These are phyloP conservation scores for Phytophthora pisi DNA, from an alignment of 352 stramenopile species.

Conservation along the genomic window DNA sequence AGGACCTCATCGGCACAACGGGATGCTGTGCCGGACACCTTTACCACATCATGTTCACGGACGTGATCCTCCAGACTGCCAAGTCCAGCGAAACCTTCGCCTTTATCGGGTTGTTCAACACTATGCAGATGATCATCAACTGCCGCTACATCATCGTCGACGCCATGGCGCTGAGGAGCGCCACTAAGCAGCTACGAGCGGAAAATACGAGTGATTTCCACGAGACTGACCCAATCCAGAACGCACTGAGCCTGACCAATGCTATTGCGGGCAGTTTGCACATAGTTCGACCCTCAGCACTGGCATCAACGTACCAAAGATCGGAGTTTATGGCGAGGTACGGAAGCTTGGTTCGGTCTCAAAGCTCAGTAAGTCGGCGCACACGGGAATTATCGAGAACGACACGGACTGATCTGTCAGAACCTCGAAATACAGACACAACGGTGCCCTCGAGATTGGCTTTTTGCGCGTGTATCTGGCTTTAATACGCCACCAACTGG, in stretches of 20 bases:
- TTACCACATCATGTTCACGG: slow-evolving; percentile 3
- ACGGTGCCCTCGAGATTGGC: neutral
- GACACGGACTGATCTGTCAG: neutral
- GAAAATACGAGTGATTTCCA: neutral
- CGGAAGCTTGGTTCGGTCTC: neutral
- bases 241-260: neutral
- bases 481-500: neutral
- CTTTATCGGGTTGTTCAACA: neutral
- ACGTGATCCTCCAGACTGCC: neutral
- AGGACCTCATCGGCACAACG: neutral
- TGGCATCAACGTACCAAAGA: neutral
- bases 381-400: neutral
- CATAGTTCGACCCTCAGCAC: neutral
- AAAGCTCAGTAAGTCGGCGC: neutral
- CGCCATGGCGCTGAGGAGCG: neutral
- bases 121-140: neutral
- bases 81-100: neutral
- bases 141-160: neutral
- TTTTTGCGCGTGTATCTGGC: slow-evolving; percentile 10
- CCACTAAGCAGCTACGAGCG: neutral
- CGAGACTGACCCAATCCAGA: neutral
- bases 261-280: neutral
- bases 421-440: neutral
- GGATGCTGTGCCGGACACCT: neutral
- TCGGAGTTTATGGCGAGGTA: neutral